Conservation (phyloP, 163 green algal genomes). For the Trebouxiophyceae sp. region DNA sequence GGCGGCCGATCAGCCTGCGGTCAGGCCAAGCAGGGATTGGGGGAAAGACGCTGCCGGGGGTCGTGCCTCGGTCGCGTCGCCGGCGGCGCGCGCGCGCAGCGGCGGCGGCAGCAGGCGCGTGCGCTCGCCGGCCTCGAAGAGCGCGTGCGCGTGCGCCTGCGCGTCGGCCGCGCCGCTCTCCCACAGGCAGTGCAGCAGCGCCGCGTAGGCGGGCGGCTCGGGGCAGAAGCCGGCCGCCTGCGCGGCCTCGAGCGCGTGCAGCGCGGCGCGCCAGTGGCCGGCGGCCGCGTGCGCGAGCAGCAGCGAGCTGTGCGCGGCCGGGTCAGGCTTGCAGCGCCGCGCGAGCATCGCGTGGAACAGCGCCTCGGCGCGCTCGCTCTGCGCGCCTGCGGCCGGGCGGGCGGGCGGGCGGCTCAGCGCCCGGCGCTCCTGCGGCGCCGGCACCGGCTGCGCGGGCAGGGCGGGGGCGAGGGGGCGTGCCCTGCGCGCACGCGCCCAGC, state of each 20-base stretch:
- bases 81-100: neutral
- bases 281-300: conserved; percentile 49
- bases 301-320: conserved; percentile 58
- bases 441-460: neutral
- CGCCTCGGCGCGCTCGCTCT: conserved; percentile 48
- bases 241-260: conserved; percentile 3
- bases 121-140: neutral
- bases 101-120: neutral
- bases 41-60: neutral
- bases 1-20: neutral
- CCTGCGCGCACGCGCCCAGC: conserved; percentile 69
- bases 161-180: conserved; percentile 46
- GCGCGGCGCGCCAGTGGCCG: conserved; percentile 46
- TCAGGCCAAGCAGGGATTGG: neutral
- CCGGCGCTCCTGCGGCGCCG: too few relatives aligned
- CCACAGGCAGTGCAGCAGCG: conserved; percentile 57
- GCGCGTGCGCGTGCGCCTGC: conserved; percentile 4
- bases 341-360: conserved; percentile 52
- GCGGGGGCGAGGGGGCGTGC: conserved; percentile 17
- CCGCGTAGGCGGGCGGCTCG: conserved; percentile 59
- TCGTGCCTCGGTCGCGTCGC: neutral
- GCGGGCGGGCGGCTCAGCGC: neutral
- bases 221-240: neutral
- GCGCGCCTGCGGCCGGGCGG: conserved; percentile 31
- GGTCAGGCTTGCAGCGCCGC: conserved; percentile 39